Conservation (phyloP, 202 grass and related monocot species). For the Alloteropsis angusta region DNA sequence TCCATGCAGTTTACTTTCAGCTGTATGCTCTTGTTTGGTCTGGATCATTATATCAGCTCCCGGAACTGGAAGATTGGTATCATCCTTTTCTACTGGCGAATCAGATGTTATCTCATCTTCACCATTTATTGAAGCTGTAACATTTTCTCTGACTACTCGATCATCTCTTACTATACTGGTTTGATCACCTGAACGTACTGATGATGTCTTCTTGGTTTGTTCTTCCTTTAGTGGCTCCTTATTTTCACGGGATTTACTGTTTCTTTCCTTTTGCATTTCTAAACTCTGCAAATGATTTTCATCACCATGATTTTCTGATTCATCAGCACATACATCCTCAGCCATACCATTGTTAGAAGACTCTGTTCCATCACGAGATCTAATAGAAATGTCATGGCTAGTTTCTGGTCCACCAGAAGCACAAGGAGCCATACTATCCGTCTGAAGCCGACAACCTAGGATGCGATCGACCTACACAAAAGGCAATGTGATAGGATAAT, state of each 20-base stretch:
- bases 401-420: constrained; percentile 10
- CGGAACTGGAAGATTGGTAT: not conserved
- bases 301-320: constrained; percentile 21
- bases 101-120: constrained; percentile 20
- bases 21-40: constrained; percentile 27
- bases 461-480: constrained; percentile 83
- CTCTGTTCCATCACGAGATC: constrained; percentile 12
- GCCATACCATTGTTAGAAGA: constrained; percentile 24
- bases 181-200: constrained; percentile 27
- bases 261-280: constrained; percentile 20
- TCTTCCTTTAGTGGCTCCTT: constrained; percentile 16
- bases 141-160: constrained; percentile 22
- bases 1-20: constrained; percentile 26
- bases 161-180: constrained; percentile 15
- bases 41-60: constrained; percentile 19
- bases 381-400: not conserved
- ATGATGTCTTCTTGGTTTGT: constrained; percentile 14
- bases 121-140: constrained; percentile 22
- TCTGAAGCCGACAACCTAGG: constrained; percentile 66
- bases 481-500: constrained; percentile 20
- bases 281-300: constrained; percentile 24
- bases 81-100: constrained; percentile 17
- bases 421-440: constrained; percentile 16
- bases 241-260: constrained; percentile 25
- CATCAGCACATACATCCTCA: constrained; percentile 29